Evolutionary conservation across 768 basidiomycete species (phyloP).

Genomic region (Chlorophyllum brunneum): DNA sequence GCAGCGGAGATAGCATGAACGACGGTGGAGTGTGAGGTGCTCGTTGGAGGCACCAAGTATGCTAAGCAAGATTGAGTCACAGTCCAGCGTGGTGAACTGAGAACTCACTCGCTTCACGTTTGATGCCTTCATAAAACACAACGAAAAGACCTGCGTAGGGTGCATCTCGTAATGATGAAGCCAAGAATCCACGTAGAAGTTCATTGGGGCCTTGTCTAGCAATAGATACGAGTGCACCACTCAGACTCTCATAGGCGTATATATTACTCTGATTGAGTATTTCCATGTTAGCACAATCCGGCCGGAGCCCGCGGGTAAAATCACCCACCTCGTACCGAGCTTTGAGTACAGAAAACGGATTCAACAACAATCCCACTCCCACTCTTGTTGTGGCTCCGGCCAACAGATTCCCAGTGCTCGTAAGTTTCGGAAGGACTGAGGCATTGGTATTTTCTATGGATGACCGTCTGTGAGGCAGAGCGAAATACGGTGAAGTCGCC

Average conservation of each 20-base stretch:
- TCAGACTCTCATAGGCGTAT: conserved; percentile 63
- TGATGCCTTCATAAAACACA: conserved; percentile 84
- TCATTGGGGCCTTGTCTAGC: conserved; percentile 73
- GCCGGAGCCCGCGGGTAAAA: background rate
- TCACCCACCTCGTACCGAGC: conserved; percentile 80
- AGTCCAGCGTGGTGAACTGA: conserved; percentile 2
- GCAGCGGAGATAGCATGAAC: conserved; percentile 71
- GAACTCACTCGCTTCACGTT: conserved; percentile 61
- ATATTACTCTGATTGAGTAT: conserved; percentile 58
- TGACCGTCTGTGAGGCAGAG: conserved; percentile 26
- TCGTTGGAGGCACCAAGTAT: conserved; percentile 38
- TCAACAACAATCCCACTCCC: conserved; percentile 77
- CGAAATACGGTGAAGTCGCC: conserved; percentile 70
- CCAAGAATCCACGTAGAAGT: conserved; percentile 79
- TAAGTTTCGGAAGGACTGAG: conserved; percentile 63
- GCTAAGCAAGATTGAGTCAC: conserved; percentile 25
- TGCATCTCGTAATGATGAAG: conserved; percentile 89
- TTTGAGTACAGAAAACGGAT: conserved; percentile 90
- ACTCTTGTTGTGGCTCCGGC: conserved; percentile 84
- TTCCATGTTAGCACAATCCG: background rate
- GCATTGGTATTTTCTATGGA: conserved; percentile 18
- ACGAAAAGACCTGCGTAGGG: conserved; percentile 92
- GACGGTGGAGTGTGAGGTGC: conserved; percentile 41
- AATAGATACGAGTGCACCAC: conserved; percentile 55
- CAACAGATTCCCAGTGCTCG: conserved; percentile 75